A percentile compares a stretch with the other conserved stretches of the same genome.
Conservation (phyloP, 768 basidiomycete genomes). For the Hericium erinaceus region DNA sequence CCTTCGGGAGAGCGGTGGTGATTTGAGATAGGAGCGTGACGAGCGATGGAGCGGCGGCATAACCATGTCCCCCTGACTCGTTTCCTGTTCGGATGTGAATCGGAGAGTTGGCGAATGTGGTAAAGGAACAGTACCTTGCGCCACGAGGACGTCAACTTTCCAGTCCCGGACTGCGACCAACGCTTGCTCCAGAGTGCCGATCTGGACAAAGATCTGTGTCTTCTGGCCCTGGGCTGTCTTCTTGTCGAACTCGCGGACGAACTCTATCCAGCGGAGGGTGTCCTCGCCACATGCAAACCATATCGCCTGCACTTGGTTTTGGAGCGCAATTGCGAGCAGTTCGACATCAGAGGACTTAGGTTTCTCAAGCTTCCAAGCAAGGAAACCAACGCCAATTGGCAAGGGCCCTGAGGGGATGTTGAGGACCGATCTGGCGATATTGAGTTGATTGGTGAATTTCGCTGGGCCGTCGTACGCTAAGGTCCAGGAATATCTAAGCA, state of each 20-base stretch:
- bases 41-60: slow-evolving; percentile 45
- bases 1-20: slow-evolving; percentile 30
- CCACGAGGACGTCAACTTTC: slow-evolving; percentile 67
- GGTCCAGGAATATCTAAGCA: not conserved
- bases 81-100: slow-evolving; percentile 36
- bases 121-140: slow-evolving; percentile 47
- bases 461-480: slow-evolving; percentile 40
- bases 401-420: slow-evolving; percentile 21
- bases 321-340: slow-evolving; percentile 39
- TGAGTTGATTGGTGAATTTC: slow-evolving; percentile 40
- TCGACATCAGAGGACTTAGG: slow-evolving; percentile 26
- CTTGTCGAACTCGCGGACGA: slow-evolving; percentile 45
- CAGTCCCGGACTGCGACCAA: slow-evolving; percentile 53
- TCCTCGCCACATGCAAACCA: slow-evolving; percentile 70
- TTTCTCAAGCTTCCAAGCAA: slow-evolving; percentile 63
- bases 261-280: slow-evolving; percentile 49
- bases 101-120: not conserved
- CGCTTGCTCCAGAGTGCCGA: slow-evolving; percentile 52
- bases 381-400: slow-evolving; percentile 67
- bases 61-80: slow-evolving; percentile 77
- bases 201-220: slow-evolving; percentile 55
- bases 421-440: slow-evolving; percentile 39
- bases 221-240: slow-evolving; percentile 28
- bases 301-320: slow-evolving; percentile 49
- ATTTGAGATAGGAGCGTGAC: slow-evolving; percentile 42